phyloP scores from a whole-genome alignment of 306 rosid genomes.

The Erythrophleum fordii region DNA sequence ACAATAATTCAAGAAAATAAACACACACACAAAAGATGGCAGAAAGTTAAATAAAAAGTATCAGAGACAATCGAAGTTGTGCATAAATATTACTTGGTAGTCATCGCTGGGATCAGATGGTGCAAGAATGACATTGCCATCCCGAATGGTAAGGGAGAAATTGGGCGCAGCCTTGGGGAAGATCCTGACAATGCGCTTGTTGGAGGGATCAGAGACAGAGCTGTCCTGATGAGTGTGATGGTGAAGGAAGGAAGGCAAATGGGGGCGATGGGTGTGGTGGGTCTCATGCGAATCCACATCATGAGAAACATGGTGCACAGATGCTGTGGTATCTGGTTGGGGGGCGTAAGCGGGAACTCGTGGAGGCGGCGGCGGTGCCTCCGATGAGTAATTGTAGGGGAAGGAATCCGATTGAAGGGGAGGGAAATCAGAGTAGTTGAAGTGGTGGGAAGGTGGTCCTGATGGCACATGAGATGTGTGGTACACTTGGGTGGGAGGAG shows the following conservation, averaged over 20 bases:
- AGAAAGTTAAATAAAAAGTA: background rate
- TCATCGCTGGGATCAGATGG: constrained; percentile 54
- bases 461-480: constrained; percentile 43
- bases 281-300: constrained; percentile 14
- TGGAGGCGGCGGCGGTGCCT: constrained; percentile 38
- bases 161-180: constrained; percentile 57
- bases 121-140: constrained; percentile 63
- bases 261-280: constrained; percentile 33
- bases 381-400: constrained; percentile 37
- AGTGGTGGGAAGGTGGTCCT: constrained; percentile 25
- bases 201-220: constrained; percentile 27
- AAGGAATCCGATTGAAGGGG: constrained; percentile 8
- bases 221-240: constrained; percentile 44
- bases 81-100: constrained; percentile 50
- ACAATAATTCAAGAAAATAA: background rate
- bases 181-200: constrained; percentile 55
- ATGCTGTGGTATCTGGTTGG: background rate
- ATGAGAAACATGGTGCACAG: constrained; percentile 51
- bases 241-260: constrained; percentile 40
- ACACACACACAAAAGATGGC: background rate
- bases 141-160: constrained; percentile 60
- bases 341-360: constrained; percentile 31
- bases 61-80: background rate
- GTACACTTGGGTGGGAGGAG: constrained; percentile 31
- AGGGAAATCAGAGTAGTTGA: background rate